These are phyloP conservation scores for Dothideomycetes sp. DNA, from an alignment of 2,329 filamentous ascomycete genomes.

Conservation along the genomic window DNA sequence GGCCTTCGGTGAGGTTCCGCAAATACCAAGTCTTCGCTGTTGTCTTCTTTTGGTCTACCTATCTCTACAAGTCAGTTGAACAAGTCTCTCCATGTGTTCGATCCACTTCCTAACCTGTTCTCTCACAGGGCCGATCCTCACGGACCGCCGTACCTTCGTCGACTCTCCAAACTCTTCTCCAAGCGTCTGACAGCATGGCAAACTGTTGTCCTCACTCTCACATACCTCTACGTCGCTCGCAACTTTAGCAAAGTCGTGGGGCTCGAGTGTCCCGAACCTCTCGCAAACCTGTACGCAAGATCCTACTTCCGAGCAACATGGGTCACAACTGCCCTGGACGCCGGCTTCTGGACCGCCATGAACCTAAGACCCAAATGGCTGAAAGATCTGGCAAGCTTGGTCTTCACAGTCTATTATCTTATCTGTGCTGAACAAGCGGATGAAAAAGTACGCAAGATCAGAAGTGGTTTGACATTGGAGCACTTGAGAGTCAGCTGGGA, in stretches of 20 bases:
- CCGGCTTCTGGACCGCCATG: slow-evolving; percentile 98
- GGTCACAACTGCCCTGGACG: slow-evolving; percentile 88
- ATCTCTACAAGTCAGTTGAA: slow-evolving; percentile 63
- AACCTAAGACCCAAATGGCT: slow-evolving; percentile 71
- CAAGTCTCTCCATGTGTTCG: no score
- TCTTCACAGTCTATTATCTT: slow-evolving; percentile 85
- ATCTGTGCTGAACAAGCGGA: slow-evolving; percentile 89
- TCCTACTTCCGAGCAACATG: slow-evolving; percentile 95
- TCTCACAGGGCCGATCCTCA: slow-evolving; percentile 64
- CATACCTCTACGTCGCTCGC: slow-evolving; percentile 82
- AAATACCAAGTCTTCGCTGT: slow-evolving; percentile 89
- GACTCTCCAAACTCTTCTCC: slow-evolving; percentile 62
- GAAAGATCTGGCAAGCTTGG: slow-evolving; percentile 69
- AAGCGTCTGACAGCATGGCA: slow-evolving; percentile 78
- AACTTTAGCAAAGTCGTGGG: slow-evolving; percentile 92
- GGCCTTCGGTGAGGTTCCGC: slow-evolving; percentile 82
- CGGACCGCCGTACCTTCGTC: slow-evolving; percentile 69
- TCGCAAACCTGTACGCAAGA: slow-evolving; percentile 86
- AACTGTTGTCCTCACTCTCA: slow-evolving; percentile 73
- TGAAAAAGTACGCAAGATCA: slow-evolving; percentile 88
- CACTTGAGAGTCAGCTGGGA: slow-evolving; percentile 93
- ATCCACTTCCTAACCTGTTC: slow-evolving; percentile 17
- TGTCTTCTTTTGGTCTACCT: slow-evolving; percentile 81
- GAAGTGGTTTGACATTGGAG: slow-evolving; percentile 78
- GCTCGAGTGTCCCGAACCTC: slow-evolving; percentile 82